These are phyloP conservation scores for Apiospora kogelbergensis DNA, from an alignment of 2,329 filamentous ascomycete genomes.

Conservation along the genomic window DNA sequence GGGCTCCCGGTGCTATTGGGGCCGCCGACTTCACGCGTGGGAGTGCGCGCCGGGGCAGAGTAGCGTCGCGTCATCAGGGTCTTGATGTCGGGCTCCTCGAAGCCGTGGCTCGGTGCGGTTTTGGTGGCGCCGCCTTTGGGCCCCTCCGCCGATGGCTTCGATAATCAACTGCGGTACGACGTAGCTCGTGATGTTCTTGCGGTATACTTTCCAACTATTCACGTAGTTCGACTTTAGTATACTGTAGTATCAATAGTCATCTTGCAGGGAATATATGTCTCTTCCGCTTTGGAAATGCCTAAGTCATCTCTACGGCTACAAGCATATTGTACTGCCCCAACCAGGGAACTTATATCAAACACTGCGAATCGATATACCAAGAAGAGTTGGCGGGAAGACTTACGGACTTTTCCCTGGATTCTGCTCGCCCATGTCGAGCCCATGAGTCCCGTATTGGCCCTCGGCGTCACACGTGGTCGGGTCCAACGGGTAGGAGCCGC, in stretches of 20 bases:
- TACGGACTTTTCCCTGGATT: conserved; percentile 40
- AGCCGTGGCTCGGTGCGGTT: conserved; percentile 48
- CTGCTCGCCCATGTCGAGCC: conserved; percentile 52
- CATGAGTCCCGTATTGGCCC: conserved; percentile 54
- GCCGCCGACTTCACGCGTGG: conserved; percentile 44
- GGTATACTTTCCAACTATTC: conserved; percentile 48
- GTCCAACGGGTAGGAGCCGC: conserved; percentile 54
- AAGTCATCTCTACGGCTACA: background rate
- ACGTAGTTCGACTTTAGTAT: background rate
- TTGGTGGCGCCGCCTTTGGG: conserved; percentile 54
- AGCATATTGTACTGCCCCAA: background rate
- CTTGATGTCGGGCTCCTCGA: conserved; percentile 49
- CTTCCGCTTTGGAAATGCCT: too few species aligned
- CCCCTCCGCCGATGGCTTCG: conserved; percentile 49
- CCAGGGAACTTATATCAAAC: background rate
- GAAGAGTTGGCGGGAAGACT: background rate
- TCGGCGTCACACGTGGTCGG: conserved; percentile 48
- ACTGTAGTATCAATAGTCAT: background rate
- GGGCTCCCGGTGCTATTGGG: background rate
- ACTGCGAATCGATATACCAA: background rate
- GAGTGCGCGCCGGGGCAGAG: conserved; percentile 42
- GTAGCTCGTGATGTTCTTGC: conserved; percentile 50
- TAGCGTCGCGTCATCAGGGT: conserved; percentile 55
- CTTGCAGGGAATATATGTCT: background rate
- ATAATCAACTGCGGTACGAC: conserved; percentile 52